These are phyloP conservation scores for Fermentozyma sake DNA, from an alignment of 1,139 yeast species.

Conservation along the genomic window DNA sequence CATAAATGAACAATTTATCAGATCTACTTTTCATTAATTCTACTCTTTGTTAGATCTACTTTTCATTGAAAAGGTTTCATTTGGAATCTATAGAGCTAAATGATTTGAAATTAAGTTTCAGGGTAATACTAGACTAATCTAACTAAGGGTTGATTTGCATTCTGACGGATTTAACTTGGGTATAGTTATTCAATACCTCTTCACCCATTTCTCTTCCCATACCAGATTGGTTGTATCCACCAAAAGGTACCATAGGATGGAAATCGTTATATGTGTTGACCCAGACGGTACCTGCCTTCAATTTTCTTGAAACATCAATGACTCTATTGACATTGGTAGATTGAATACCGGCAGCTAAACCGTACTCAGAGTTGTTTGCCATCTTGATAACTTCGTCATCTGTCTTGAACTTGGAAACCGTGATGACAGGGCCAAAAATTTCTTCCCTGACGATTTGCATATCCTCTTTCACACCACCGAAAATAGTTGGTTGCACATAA, in stretches of 20 bases:
- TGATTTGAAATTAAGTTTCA: too few relatives aligned
- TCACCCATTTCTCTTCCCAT: conserved; percentile 27
- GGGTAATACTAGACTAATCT: too few relatives aligned
- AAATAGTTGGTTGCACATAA: conserved; percentile 23
- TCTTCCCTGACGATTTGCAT: conserved; percentile 26
- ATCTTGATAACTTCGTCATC: conserved; percentile 20
- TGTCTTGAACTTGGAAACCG: conserved; percentile 23
- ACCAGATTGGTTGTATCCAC: conserved; percentile 28
- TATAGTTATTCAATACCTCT: conserved; percentile 22
- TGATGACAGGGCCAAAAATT: conserved; percentile 27
- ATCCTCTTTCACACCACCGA: conserved; percentile 22
- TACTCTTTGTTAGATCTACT: too few relatives aligned
- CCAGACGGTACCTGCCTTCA: conserved; percentile 25
- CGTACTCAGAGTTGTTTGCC: conserved; percentile 19
- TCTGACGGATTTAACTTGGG: conserved; percentile 22
- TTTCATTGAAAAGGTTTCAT: too few relatives aligned
- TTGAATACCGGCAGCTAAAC: conserved; percentile 9
- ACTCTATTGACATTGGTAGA: conserved; percentile 41
- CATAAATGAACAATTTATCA: too few relatives aligned
- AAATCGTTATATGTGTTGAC: conserved; percentile 25
- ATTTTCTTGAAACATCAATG: conserved; percentile 19
- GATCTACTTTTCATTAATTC: too few relatives aligned
- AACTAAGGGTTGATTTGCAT: too few relatives aligned
- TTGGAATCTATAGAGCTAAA: too few relatives aligned
- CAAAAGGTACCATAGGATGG: conserved; percentile 26